Evolutionary conservation across 2,329 filamentous ascomycete species (phyloP).

Genomic region (Cladophialophora yegresii): DNA sequence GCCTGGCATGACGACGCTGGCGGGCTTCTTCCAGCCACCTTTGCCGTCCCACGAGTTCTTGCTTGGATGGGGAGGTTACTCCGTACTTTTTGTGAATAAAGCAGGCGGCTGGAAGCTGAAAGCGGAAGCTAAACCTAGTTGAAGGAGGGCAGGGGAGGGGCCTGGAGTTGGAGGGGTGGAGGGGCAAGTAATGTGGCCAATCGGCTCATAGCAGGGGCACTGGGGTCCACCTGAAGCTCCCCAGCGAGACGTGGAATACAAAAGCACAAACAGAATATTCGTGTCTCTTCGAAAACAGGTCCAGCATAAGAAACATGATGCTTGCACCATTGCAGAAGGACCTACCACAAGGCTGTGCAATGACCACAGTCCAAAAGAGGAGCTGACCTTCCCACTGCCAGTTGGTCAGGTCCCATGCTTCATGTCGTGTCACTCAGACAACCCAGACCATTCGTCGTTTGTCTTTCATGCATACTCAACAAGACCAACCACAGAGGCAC

Average conservation of each 20-base stretch:
- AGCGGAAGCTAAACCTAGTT: not conserved
- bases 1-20: constrained; percentile 10
- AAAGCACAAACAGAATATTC: not conserved
- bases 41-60: not conserved
- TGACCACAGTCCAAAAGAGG: not conserved
- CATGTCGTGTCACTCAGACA: constrained; percentile 5
- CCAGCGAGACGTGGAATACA: not conserved
- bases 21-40: constrained; percentile 9
- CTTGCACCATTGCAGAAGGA: not conserved
- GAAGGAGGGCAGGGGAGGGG: not conserved
- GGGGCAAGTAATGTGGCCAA: not conserved
- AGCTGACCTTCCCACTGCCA: not conserved
- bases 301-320: not conserved
- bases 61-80: not conserved
- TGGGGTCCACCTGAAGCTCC: not conserved
- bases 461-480: not conserved
- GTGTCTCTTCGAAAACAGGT: not conserved
- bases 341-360: not conserved
- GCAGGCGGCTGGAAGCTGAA: constrained; percentile 15
- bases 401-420: not conserved
- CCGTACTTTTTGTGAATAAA: not conserved
- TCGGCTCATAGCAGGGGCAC: not conserved
- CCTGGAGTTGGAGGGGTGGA: not conserved
- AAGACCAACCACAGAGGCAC: not conserved
- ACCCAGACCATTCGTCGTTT: not conserved